Base-by-base conservation (phyloP, 2,329 filamentous ascomycete genomes). In the Daldinia sp. region DNA sequence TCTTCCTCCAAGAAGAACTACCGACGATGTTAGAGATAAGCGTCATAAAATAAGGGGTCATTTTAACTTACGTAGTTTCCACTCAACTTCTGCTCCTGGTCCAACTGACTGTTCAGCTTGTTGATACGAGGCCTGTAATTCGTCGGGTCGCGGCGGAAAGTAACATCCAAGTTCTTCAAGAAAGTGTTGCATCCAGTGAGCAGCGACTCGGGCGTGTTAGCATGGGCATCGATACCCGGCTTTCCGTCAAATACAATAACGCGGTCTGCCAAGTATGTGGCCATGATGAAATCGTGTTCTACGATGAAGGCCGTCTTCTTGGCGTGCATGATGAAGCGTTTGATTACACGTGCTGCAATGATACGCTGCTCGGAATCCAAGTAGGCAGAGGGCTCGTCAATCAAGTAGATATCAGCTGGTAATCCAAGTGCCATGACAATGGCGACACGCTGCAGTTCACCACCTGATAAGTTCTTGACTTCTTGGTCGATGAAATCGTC, bases 211-310 rank as follows among this genome's bases (percentile, higher is more conserved):
- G 97, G 96, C 57, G 86, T 86, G 81, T 97, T 97, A 74, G 96
- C 97, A 74, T 91, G 93, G 60, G 96, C 89, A 74, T 97, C 86
- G 74, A 97, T 87, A 78, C 94, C 96, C 55, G 97, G 96, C 83
- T 97, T 79, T 75, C 97, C 96, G 78, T 98, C 96, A 78, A 99
- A 99, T 78, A 99, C 96, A 78, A 99, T 99, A 81, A 99, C 96
- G 74, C 96, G 93, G 79, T 99, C 97, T 51, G 96, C 88, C 41
- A 83, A 75, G 71, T 89, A 89, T 18, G 87, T 90, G 51, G 88
- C 88, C 94, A 98, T 98, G 85, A 98, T 97, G 86, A 99, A 98
- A 88, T 99, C 96, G 92, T 99, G 96, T 90, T 99, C 96, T 80
- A 99, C 95, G 74, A 99, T 90, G 81, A 99, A 99, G 57, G 96